Evolutionary conservation across 2,329 filamentous ascomycete species (phyloP), one percentile per base, ranked within the genome.

Genomic region (Delphinella strobiligena): DNA sequence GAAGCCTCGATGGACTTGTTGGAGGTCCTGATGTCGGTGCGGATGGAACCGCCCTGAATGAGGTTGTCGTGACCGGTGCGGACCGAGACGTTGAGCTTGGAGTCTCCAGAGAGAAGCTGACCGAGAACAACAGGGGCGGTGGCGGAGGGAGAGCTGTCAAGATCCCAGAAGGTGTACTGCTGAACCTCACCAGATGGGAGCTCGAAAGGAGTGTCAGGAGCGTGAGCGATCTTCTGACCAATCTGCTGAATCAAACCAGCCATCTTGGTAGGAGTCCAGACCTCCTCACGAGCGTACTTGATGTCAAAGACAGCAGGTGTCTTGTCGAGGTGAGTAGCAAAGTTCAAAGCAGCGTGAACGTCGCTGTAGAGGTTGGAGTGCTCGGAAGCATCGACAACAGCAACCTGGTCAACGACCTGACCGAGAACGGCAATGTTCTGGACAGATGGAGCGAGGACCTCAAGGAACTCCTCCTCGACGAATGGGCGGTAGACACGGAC

Each of bases 401-500:
- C 77, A 43, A 74, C 67, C 47, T 83, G 73, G 49, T 83, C 78
- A 45, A 71, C 63, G 49, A 98, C 89, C 60, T 98, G 91, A 39
- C 91, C 91, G 4, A 98, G 75, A 15, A 96, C 86, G 29, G 81
- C 80, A 48, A 98, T 72, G 46, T 74, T 82, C 62, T 75, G 77
- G 34, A 80, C 75, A 27, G 82, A 82, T 49, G 76, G 69, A 24
- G 91, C 87, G 19, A 98, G 73, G 9, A 75, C 74, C 49, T 81
- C 78, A 47, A 96, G 68, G 71, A 98, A 96, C 37, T 85, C 83
- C 58, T 95, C 87, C 64, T 98, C 91, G 22, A 91, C 77, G 55
- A 98, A 96, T 12, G 91, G 91, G 32, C 89, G 78, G 69, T 96
- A 98, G 40, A 98, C 73, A 47, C 91, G 82, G 34, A 96, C 89